Base-by-base conservation (phyloP, 805 yeast genomes). In the Yamadazyma paraphyllophila region DNA sequence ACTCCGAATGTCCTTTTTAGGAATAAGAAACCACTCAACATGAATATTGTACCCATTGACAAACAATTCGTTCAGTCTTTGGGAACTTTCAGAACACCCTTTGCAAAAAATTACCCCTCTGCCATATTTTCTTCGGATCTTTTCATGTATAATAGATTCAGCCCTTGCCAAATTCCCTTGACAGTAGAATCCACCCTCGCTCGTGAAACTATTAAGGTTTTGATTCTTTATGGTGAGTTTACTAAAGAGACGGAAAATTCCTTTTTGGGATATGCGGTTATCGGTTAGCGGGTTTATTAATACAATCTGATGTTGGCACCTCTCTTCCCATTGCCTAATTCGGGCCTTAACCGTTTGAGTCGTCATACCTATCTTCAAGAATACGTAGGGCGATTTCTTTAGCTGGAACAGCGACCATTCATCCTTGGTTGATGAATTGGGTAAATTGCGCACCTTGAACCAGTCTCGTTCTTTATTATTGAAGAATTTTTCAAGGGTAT, bases 11-110 rank as follows among this genome's bases (percentile, higher is more conserved):
- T 71, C 70, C 24, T 51, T 56, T 47, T 76, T 68, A 0, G 82
- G 82, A 0, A 80, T 57, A n/a, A 77, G 57, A 49, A 80, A 80
- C 83, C 84, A 80, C 54, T 80, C 85, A 12, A 65, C 66, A 55
- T 80, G 85, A 10, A 72, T 57, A 30, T 65, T 66, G 49, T 60
- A 66, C n/a, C 46, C 43, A 7, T 45, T 26, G 20, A 11, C 32
- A 37, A 43, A 41, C 14, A 33, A 20, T 12, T 40, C 36, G 16
- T 43, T 41, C 15, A 39, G 32, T 10, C 37, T 11, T 6, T 8
- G 25, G 9, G 41, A 27, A 32, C 20, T 20, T 16, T 41, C 40
- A 8, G 35, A 25, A 55, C 83, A 79, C 2, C 76, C 76, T 11
- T 68, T 68, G 56, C 85, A 80, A 43, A 62, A 68, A 11, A 80